A percentile compares a stretch with the other conserved stretches of the same genome.
Evolutionary conservation across 805 yeast species (phyloP).

Genomic region (Trichomonascus vanleenenianus): DNA sequence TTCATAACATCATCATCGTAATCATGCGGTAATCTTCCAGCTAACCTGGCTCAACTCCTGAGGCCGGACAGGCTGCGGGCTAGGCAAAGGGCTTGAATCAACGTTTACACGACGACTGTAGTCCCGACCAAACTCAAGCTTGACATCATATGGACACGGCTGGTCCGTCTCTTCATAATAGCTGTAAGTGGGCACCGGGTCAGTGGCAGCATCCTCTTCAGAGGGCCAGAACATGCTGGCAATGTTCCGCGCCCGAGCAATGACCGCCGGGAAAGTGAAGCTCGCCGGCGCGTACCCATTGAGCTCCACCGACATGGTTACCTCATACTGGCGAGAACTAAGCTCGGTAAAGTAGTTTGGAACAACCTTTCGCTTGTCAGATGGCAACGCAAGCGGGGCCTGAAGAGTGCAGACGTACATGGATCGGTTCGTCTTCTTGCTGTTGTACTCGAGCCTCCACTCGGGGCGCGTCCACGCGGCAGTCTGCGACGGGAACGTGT

Average conservation of each 20-base stretch:
- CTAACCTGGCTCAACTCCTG: background rate
- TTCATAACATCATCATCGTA: too few species aligned
- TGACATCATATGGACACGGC: background rate
- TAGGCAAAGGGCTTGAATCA: background rate
- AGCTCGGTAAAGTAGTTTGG: conserved; percentile 13
- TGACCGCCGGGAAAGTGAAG: background rate
- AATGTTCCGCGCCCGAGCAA: background rate
- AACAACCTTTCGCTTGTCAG: conserved; percentile 3
- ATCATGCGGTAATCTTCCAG: too few species aligned
- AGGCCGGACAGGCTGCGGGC: background rate
- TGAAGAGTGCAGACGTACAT: background rate
- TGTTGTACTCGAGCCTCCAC: background rate
- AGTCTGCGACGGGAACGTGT: conserved; percentile 5
- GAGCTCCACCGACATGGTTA: conserved; percentile 4
- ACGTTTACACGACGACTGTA: background rate
- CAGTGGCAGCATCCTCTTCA: background rate
- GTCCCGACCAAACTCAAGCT: background rate
- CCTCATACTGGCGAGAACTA: conserved; percentile 12
- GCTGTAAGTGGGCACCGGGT: background rate
- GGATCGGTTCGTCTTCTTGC: background rate
- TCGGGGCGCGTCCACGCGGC: background rate
- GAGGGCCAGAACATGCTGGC: background rate
- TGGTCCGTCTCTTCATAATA: background rate
- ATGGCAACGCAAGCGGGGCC: conserved; percentile 10
- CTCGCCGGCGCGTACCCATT: background rate